Evolutionary conservation across 441 rosid species (phyloP).

Genomic region (Arabidopsis lyrata): DNA sequence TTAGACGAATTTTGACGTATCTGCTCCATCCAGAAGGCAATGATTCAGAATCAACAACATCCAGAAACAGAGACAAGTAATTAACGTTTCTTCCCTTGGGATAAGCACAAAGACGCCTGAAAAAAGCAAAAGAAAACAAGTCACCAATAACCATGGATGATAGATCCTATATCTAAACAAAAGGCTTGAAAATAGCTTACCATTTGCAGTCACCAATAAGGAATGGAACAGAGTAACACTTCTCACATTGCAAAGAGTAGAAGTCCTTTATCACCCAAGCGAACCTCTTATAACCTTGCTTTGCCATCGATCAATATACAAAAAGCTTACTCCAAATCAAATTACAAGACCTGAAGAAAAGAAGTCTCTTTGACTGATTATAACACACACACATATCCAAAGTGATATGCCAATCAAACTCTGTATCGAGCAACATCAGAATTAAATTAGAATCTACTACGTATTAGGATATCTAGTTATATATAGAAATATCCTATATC

Average conservation of each 20-base stretch:
- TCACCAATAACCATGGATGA: not conserved
- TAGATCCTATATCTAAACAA: not conserved
- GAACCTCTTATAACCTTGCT: slow-evolving; percentile 43
- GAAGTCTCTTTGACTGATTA: not conserved
- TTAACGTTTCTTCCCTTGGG: not conserved
- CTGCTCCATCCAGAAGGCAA: slow-evolving; percentile 21
- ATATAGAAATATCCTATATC: no score
- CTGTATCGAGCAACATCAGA: no score
- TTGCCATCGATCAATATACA: not conserved
- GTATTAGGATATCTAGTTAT: no score
- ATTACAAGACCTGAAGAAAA: not conserved
- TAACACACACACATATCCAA: not conserved
- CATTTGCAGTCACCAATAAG: slow-evolving; percentile 58
- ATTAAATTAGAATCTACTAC: no score
- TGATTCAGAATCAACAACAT: not conserved
- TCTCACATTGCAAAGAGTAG: slow-evolving; percentile 55
- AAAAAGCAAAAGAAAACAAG: not conserved
- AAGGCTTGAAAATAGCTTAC: slow-evolving; percentile 33
- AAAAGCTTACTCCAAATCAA: not conserved
- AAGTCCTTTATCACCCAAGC: slow-evolving; percentile 65
- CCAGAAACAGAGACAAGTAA: slow-evolving; percentile 18
- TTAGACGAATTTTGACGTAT: not conserved
- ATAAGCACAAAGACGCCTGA: not conserved
- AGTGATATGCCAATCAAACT: no score
- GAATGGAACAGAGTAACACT: slow-evolving; percentile 57